Evolutionary conservation across 2,329 filamentous ascomycete genomes (phyloP), one percentile per base, ranked within the genome.

Genomic region (Lithohypha guttulata): DNA sequence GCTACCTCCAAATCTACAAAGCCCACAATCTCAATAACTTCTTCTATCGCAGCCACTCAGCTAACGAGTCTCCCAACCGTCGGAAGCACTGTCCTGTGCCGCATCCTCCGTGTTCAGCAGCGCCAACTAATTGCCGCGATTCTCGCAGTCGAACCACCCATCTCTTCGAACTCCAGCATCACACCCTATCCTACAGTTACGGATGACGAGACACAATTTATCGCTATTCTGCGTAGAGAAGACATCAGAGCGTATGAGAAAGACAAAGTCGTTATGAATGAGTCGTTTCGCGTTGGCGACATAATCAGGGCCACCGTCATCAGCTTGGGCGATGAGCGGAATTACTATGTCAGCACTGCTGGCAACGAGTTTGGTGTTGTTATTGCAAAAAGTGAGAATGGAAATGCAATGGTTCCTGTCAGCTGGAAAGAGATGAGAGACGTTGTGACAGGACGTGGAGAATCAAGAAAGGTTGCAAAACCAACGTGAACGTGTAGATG

Each of bases 371-470:
- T 93, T 27, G 91, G 91, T 2, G 89, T 96, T 42, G 83, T 98
- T 26, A 84, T 96, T 77, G 91, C 89, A 7, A 80, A 75, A 51
- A 93, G 85, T 56, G 85, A 93, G 58, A 75, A 73, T 2, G 87
- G 87, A 1, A 89, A 93, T 61, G 75, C 82, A 52, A 93, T 96
- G 86, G 81, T 82, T 53, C 89, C 91, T 2, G 74, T 93, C 40
- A 93, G 80, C 61, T 98, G 91, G 91, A 93, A 81, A 65, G 89
- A 96, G 63, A 93, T 93, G 65, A 74, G 75, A 55, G 89, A 96
- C 65, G 77, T 79, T 1, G 76, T 81, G 54, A 93, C 81, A 5
- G 86, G 85, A 2, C 56, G 68, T 31, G 77, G 70, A 50, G 91
- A 96, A 70, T 64, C 65, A 49, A 78, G 91, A 59, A 98, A 98